Percentiles rank a stretch among this genome's conserved stretches.
These are phyloP conservation scores for Fusarium staphyleae DNA, from an alignment of 2,329 filamentous ascomycete genomes.

Conservation along the genomic window DNA sequence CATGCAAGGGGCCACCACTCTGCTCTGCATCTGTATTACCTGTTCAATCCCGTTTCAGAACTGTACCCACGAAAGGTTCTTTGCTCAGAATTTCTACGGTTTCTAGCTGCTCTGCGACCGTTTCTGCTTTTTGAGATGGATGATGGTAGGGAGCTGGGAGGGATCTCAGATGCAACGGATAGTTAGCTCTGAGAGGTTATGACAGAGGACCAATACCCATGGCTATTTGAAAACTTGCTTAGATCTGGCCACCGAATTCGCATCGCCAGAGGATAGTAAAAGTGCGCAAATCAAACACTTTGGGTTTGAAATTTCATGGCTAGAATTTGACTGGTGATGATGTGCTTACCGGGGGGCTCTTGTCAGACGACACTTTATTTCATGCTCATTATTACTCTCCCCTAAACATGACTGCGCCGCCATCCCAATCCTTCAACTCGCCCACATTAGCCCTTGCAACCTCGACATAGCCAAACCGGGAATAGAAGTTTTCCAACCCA, in stretches of 20 bases:
- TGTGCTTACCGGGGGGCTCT: neutral
- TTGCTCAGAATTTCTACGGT: neutral
- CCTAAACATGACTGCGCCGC: constrained; percentile 49
- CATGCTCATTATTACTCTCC: constrained; percentile 35
- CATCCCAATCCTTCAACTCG: constrained; percentile 47
- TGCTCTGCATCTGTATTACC: neutral
- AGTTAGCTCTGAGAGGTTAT: constrained; percentile 7
- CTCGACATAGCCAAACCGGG: constrained; percentile 45
- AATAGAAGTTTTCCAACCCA: constrained; percentile 45
- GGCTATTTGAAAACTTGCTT: constrained; percentile 9
- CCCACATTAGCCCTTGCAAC: constrained; percentile 48
- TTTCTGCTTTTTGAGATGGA: constrained; percentile 11
- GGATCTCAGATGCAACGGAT: constrained; percentile 4
- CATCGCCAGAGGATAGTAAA: neutral
- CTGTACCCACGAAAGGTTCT: neutral
- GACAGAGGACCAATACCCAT: constrained; percentile 13
- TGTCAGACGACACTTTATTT: neutral
- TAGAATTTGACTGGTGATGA: neutral
- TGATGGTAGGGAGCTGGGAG: constrained; percentile 11
- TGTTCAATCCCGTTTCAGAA: neutral
- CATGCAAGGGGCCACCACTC: constrained; percentile 1
- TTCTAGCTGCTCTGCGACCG: neutral
- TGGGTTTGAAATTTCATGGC: neutral
- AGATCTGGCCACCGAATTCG: neutral
- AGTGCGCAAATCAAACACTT: constrained; percentile 6